Evolutionary conservation across 2,329 filamentous ascomycete genomes (phyloP).

Genomic region (Colletotrichum phormii): DNA sequence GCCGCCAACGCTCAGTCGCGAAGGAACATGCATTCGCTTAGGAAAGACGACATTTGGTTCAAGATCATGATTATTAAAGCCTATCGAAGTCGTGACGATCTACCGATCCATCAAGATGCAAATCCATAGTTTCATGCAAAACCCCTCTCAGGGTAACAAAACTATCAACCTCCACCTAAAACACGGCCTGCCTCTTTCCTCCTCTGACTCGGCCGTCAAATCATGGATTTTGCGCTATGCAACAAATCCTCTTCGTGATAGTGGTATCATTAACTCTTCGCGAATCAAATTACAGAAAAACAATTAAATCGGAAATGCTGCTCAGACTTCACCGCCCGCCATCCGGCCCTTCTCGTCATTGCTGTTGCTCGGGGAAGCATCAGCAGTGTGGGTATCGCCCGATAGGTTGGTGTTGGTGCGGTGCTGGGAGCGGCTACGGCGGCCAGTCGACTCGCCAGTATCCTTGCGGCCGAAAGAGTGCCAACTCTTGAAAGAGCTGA

Average conservation of each 20-base stretch:
- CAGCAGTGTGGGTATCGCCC: constrained; percentile 34
- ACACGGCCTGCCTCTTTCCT: not conserved
- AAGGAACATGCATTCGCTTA: not conserved
- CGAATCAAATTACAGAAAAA: constrained; percentile 12
- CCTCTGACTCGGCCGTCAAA: not conserved
- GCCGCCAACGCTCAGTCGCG: fast-evolving
- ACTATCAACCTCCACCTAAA: not conserved
- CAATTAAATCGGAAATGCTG: constrained; percentile 4
- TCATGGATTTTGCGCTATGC: constrained; percentile 17
- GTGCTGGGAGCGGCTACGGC: constrained; percentile 30
- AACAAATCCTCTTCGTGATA: constrained; percentile 20
- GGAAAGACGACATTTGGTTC: not conserved
- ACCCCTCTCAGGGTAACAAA: not conserved
- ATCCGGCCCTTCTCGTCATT: constrained; percentile 24
- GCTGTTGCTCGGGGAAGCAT: constrained; percentile 23
- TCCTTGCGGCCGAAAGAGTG: constrained; percentile 55
- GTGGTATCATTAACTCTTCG: constrained; percentile 34
- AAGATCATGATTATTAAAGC: constrained; percentile 24
- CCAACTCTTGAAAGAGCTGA: constrained; percentile 64
- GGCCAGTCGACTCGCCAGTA: constrained; percentile 48
- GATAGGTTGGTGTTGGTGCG: constrained; percentile 36
- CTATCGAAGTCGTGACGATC: constrained; percentile 5
- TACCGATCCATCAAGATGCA: not conserved
- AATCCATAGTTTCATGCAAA: not conserved
- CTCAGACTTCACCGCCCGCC: not conserved